Base-by-base conservation (phyloP, 83 land plant species). In the Picea engelmannii region DNA sequence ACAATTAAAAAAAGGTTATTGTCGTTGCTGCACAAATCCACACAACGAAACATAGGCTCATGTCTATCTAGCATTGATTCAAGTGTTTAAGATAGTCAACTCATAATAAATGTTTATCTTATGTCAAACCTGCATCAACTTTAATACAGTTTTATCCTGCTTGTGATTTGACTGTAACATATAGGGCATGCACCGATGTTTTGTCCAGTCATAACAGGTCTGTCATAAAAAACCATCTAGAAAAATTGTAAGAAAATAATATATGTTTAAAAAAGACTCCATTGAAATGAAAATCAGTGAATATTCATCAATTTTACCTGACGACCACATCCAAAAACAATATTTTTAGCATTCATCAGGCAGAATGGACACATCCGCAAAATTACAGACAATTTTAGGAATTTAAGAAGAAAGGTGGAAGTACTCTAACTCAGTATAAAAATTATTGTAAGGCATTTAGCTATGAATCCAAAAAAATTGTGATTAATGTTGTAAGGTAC, bases 301-400 rank as follows among this genome's bases (percentile, higher is more conserved):
- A 69, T 6, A 49, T 23, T 5, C 25, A 60, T 24, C 13, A 52
- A 23, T 35, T 52, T n/a, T 52, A 75, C 85, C 85, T 87, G 82
- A 71, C 88, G 92, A 2, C 92, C 92, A 62, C 90, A 90, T 25
- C 81, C 86, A 38, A 90, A 90, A 42, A 88, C 92, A 87, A 82
- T n/a, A 81, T 90, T 87, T 77, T 86, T 90, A 71, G 70, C 68
- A 62, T 78, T 86, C 13, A 70, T 80, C 27, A 88, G 85, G 83
- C 90, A 90, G 64, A 90, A 81, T 38, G 90, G 90, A 75, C 90
- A 90, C 44, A 82, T 31, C 90, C 86, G 90, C n/a, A 35, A 24
- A 79, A 79, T 6, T 62, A 38, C 17, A 79, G 17, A 23, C 44
- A 78, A 78, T 18, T 40, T n/a, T 5, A 79, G 44, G 6, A 21